Evolutionary conservation across 2,329 filamentous ascomycete genomes (phyloP), one percentile per base, ranked within the genome.

Genomic region (Penicillium sp.): DNA sequence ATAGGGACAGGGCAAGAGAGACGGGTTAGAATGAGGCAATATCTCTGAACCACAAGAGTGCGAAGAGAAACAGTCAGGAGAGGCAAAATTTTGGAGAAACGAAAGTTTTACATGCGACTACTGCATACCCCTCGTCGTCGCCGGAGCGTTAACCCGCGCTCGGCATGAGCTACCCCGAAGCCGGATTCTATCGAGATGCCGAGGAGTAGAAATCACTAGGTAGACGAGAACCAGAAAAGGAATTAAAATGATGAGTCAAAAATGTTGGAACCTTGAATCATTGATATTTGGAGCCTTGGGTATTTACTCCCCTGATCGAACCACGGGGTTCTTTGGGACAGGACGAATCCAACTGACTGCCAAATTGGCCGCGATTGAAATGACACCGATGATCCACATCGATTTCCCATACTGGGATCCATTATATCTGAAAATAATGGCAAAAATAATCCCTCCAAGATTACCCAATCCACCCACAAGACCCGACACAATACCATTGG

Each of bases 361-460:
- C 42, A 91, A 33, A 63, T 90, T 88, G 24, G 92, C 70, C 0
- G 61, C 83, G 52, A 95, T 82, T 56, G 82, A 81, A 18, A 95
- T 83, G 33, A 84, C 75, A 3, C 90, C 90, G 62, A 92, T 89
- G 51, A 95, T 85, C 88, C 88, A 93, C 55, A 95, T 81, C 0
- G 81, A 81, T 66, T 78, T 82, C 9, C 77, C 81, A 63, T 90
- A 95, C 62, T 86, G 72, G 1, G 73, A 80, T 4, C 82, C 83
- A 42, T 81, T 75, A 70, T 91, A 93, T 43, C 89, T 78, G 76
- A 92, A 95, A 64, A 89, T 82, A 65, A 95, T 81, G 18, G 89
- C 86, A 63, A 93, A 95, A 42, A 95, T 69, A 44, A 95, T 82
- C 10, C 91, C 91, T 3, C 91, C 91, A 8, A 95, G 69, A 63